Evolutionary conservation across 495 filamentous ascomycete genomes (phyloP), one percentile per base, ranked within the genome.

Genomic region (Darksidea phi): DNA sequence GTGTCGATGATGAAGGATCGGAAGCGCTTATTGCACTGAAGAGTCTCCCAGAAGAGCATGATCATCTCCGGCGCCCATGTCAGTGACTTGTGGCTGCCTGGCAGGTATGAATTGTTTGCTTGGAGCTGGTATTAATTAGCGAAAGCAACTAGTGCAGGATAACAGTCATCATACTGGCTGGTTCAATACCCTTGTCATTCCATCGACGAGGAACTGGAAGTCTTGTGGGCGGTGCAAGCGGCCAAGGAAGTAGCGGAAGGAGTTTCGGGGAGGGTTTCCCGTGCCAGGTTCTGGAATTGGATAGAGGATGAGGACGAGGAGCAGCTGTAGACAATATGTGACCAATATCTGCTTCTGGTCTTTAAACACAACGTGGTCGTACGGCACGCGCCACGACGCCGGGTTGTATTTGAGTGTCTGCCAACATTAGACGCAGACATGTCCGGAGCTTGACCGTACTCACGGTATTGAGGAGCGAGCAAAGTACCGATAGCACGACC

Each of bases 1-100:
- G 94, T 97, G 64, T 97, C 94, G 61, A 97, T 91, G 70, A 99
- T 93, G 74, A 96, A 99, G 1, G 91, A 93, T 48, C 95, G 80
- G 75, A 99, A 97, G 48, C 95, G 83, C 76, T 95, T 97, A 74
- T 99, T 99, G 80, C 93, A 97, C 73, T 99, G 94, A 25, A 95
- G 81, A 7, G 89, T 83, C 75, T 99, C 94, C 94, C 94, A 99
- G 72, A 97, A 99, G 1, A 99, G 82, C 80, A 97, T 91, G 37
- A 97, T 84, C 78, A 96, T 96, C 73, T 99, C 94, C 7, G 95
- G 91, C 1, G 91, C 90, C 80, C 92, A 96, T 73, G 88, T 90
- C 57, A 91, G 75, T 0, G 87, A 82, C 55, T 84, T 82, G 66
- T 95, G 89, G 48, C 86, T 89, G 5, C 93, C 91, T 1, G 94